These are phyloP conservation scores for Vaucheria bursata DNA, from an alignment of 352 stramenopile genomes.

Conservation along the genomic window DNA sequence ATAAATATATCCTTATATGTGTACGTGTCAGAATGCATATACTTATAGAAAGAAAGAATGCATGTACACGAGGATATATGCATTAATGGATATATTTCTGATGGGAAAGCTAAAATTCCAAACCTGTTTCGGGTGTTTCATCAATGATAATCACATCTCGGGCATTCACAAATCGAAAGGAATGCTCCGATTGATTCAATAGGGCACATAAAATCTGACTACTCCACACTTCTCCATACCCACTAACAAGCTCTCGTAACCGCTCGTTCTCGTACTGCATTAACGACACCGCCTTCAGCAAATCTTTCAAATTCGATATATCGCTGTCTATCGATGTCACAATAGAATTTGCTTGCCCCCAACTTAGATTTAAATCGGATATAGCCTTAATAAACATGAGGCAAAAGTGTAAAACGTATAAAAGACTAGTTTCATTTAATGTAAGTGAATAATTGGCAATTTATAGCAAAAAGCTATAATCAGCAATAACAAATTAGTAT, in stretches of 20 bases:
- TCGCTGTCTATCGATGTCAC: constrained; percentile 52
- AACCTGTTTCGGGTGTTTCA: constrained; percentile 46
- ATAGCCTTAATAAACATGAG: constrained; percentile 20
- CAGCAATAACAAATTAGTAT: too few relatives aligned
- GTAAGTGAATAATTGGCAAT: too few relatives aligned
- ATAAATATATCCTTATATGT: too few relatives aligned
- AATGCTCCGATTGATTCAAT: constrained; percentile 54
- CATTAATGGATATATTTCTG: too few relatives aligned
- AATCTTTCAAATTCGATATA: constrained; percentile 56
- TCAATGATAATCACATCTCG: constrained; percentile 70
- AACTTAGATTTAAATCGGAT: constrained; percentile 12
- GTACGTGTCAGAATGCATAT: too few relatives aligned
- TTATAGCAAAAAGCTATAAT: too few relatives aligned
- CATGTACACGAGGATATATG: too few relatives aligned
- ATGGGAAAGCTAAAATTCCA: too few relatives aligned
- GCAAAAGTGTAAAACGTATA: too few relatives aligned
- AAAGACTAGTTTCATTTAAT: too few relatives aligned
- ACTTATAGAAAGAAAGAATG: too few relatives aligned
- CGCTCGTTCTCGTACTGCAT: constrained; percentile 41
- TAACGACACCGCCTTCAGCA: constrained; percentile 55
- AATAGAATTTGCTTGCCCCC: constrained; percentile 18
- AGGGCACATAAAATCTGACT: constrained; percentile 56
- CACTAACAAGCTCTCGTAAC: constrained; percentile 74
- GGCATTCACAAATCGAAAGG: constrained; percentile 82
- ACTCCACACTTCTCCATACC: constrained; percentile 89